A percentile compares a stretch with the other conserved stretches of the same genome.
These are phyloP conservation scores for Aaosphaeria arxii DNA, from an alignment of 2,329 filamentous ascomycete species.

Conservation along the genomic window DNA sequence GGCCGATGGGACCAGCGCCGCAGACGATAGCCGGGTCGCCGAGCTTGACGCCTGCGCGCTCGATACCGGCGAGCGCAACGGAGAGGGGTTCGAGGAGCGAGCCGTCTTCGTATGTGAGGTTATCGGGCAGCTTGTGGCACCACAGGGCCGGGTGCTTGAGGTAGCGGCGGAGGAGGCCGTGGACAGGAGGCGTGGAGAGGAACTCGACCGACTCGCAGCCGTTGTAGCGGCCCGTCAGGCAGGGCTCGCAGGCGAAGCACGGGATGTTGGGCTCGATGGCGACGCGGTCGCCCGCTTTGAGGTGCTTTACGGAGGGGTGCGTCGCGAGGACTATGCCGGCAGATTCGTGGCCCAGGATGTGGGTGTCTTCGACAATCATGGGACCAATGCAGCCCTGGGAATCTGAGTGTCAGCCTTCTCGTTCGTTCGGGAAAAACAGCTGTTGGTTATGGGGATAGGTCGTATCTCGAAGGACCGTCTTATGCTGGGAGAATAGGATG, in stretches of 20 bases:
- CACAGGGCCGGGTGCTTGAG: slow-evolving; percentile 91
- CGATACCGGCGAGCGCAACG: slow-evolving; percentile 84
- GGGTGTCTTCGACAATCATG: slow-evolving; percentile 86
- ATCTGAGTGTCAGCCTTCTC: background rate
- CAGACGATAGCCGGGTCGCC: slow-evolving; percentile 88
- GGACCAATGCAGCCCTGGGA: slow-evolving; percentile 75
- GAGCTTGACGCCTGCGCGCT: slow-evolving; percentile 74
- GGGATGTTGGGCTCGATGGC: slow-evolving; percentile 93
- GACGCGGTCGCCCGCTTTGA: slow-evolving; percentile 85
- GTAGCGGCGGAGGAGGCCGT: slow-evolving; percentile 84
- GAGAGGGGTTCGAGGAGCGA: slow-evolving; percentile 86
- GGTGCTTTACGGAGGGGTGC: slow-evolving; percentile 72
- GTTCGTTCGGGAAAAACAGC: background rate
- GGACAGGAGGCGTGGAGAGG: slow-evolving; percentile 84
- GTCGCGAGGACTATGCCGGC: slow-evolving; percentile 78
- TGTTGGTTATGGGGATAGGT: background rate
- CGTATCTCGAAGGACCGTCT: background rate
- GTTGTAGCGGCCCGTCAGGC: slow-evolving; percentile 90
- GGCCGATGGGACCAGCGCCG: slow-evolving; percentile 89
- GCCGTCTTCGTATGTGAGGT: slow-evolving; percentile 86
- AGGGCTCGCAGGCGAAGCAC: slow-evolving; percentile 86
- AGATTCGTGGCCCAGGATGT: slow-evolving; percentile 93
- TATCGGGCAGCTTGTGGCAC: slow-evolving; percentile 91
- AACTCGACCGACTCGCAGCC: slow-evolving; percentile 85
- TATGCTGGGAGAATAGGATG: background rate